Evolutionary conservation across 139 green algal genomes (phyloP), one percentile per base, ranked within the genome.

Genomic region (Mesotaenium endlicherianum): DNA sequence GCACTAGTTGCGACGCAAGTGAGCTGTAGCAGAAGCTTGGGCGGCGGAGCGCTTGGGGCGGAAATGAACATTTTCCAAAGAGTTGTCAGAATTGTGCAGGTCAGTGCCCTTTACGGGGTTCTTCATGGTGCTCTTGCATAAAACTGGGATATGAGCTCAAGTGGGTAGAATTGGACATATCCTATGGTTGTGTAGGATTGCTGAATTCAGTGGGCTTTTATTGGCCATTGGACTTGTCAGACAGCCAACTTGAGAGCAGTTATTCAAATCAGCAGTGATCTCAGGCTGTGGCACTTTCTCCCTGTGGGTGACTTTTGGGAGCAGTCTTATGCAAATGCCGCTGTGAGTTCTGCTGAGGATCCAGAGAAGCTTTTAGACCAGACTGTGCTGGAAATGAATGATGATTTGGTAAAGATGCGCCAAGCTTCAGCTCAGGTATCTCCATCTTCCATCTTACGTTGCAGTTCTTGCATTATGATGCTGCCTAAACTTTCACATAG

Each of bases 281-380:
- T 70, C 14, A 39, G 58, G 11, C 8, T 70, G 14, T 70, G 5
- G 11, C 14, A 39, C 5, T 8, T 70, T 8, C 11, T 30, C 70
- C 14, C 11, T 45, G 53, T 70, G 34, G 34, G 4, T 81, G 72
- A 40, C 3, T 3, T 72, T 45, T 44, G 3, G 39, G 44, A 17
- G 67, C 80, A 81, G 80, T 86, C 80, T 41, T 98, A 98, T 84
- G 92, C 93, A 40, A 97, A 97, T 67, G 90, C 95, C 4, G 38
- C 69, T 2, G 43, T 89, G 60, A 55, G 2, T 3, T 53, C 81
- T 8, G 71, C 82, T 49, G 70, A 93, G 88, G 97, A 99, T 81
- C 97, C 97, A 0, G 97, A 99, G 91, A 99, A 98, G 88, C 93
- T 99, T 0, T 88, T 99, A 77, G 97, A 99, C 43, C 92, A 97